Evolutionary conservation across 2,329 filamentous ascomycete species (phyloP), one percentile per base, ranked within the genome.

Genomic region (Cadophora malorum): DNA sequence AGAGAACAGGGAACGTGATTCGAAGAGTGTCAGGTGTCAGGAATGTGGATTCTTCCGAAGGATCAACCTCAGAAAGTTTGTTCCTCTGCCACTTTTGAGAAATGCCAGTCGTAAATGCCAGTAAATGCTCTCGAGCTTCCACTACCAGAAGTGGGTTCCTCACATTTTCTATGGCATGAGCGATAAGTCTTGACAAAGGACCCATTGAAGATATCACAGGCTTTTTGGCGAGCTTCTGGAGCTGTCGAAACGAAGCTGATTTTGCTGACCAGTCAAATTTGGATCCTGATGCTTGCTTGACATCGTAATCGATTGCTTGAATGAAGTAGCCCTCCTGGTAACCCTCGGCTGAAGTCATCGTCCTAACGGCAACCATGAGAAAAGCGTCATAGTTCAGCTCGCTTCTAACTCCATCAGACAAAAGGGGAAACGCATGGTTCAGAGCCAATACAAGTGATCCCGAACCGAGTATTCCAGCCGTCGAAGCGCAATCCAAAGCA

Each of bases 71-170:
- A 1, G 88, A 91, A 52, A 92, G 79, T 73, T 90, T 90, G 76
- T 86, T 91, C 72, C 89, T 87, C 28, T 88, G 84, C 90, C 90
- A 92, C 74, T 90, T 88, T 1, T 85, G 82, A 55, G 85, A 82
- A 21, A 92, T 77, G 38, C 67, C 68, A n/a, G 63, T 67, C 7
- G 76, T 73, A 67, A 78, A 78, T 63, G 83, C 83, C 16, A 85
- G 81, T 33, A 91, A 76, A 63, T 89, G 84, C 70, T 88, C 86
- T 21, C 84, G 77, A 4, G 80, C 74, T 65, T 80, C 79, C 3
- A 81, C 72, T 10, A 84, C 78, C 16, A 81, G 72, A 31, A 75
- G 71, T 28, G 80, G 75, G 70, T 88, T 83, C 14, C 78, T 80
- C 19, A 83, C 82, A 69, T 87, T 83, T 72, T 90, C 88, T 12